Evolutionary conservation across 257 asterid species (phyloP), one percentile per base, ranked within the genome.

Genomic region (Plantago elongata): DNA sequence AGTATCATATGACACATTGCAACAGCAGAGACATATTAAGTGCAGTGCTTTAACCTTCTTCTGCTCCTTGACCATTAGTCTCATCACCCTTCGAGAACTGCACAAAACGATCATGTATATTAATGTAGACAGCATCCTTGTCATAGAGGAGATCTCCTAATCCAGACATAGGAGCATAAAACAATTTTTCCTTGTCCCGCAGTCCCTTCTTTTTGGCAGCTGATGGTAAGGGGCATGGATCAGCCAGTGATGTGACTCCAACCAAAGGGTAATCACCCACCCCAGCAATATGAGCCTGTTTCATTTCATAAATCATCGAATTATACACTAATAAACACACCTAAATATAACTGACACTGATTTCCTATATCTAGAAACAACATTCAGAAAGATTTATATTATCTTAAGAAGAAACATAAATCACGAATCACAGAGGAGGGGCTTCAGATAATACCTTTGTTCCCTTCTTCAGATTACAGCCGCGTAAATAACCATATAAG

Each of bases 91-190:
- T 83, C 52, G 99, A 89, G 72, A 80, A 93, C 85, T 93, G 96
- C 65, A 93, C 96, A 17, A 93, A 72, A 79, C 82, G 89, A 75
- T 89, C 97, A 72, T 89, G 83, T 67, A 93, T 87, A 75, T 90
- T 83, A 68, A 89, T 87, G 75, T 93, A 93, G 69, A 89, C 97
- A 70, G 97, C 99, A 75, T 93, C 99, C 75, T 93, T 93, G 73
- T 93, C 99, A 61, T 93, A 93, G 46, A 93, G 85, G 55, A 93
- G 94, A 74, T 93, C 99, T 51, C 99, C 99, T 58, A 93, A 71
- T 62, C 99, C 99, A 57, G 97, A 93, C 97, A 93, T 83, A 38
- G 99, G 99, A 17, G 97, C 99, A 84, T 93, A 93, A 74, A 93
- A 89, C 45, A 93, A 78, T 77, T 87, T 93, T 69, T 93, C 99